Conservation (phyloP, 805 yeast species). For the Yamadazyma paraphyllophila region DNA sequence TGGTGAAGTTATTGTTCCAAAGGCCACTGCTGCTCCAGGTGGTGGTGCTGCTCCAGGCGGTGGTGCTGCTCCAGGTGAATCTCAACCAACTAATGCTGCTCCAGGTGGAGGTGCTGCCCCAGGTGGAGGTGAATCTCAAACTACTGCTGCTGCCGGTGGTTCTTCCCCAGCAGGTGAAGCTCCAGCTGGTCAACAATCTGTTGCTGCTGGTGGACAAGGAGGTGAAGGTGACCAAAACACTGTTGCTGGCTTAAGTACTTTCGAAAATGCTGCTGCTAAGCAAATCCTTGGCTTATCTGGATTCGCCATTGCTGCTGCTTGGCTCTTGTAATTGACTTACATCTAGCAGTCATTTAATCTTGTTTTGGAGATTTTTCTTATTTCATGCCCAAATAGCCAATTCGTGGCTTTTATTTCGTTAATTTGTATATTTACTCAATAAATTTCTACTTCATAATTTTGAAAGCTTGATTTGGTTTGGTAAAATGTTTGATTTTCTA, state of each 20-base stretch:
- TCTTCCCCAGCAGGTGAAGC: not conserved
- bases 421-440: not conserved
- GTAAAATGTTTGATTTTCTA: too few species aligned
- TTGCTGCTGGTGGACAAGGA: not conserved
- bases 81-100: too few species aligned
- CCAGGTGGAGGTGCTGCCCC: not conserved
- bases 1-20: constrained; percentile 28
- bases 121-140: not conserved
- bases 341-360: not conserved
- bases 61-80: not conserved
- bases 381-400: not conserved
- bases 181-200: not conserved
- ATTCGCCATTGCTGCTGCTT: constrained; percentile 12
- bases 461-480: too few species aligned
- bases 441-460: not conserved
- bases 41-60: not conserved
- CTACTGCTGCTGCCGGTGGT: not conserved
- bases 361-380: not conserved
- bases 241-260: constrained; percentile 9
- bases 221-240: not conserved
- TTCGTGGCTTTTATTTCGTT: not conserved
- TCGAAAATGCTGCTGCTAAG: constrained; percentile 12
- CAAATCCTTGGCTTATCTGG: constrained; percentile 9
- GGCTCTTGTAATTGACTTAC: constrained; percentile 5
- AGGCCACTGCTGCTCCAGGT: not conserved